Evolutionary conservation across 106 monocot genomes (phyloP), one percentile per base, ranked within the genome.

Genomic region (Allium cepa): DNA sequence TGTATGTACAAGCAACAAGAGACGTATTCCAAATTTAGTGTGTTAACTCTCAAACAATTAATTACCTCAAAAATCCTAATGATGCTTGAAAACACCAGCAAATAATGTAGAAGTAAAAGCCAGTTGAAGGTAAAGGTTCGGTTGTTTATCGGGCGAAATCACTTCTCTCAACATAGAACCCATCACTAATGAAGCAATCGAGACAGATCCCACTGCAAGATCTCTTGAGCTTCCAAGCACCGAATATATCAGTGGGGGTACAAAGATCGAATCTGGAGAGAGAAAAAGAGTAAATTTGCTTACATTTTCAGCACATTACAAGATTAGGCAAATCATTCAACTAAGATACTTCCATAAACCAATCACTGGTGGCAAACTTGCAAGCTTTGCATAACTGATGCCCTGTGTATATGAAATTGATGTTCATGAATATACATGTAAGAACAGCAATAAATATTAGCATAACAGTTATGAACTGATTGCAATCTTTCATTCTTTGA

Each of bases 81-180:
- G 91, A 81, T 13, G 87, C 85, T 66, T 95, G 94, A 88, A 88
- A 4, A 95, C 80, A 55, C 94, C 94, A 50, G 91, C 91, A 58
- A 95, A 95, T 68, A 95, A 84, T 56, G 94, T 95, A 53, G 94
- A 78, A 8, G 94, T 95, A 56, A 95, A 95, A 14, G 94, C 94
- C 3, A 95, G 71, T 36, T 88, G 77, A 8, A 88, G 79, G 46
- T 95, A 95, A 7, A 88, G 72, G 16, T 46, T 50, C 0, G 80
- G 85, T 27, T 95, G 75, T 11, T 79, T 80, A 1, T 79, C 87
- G 49, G 94, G 94, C 11, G 85, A 78, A 1, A 95, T 81, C n/a
- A 46, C 69, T 22, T 88, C 83, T 53, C 81, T 79, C 11, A 95
- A 71, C 87, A 95, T 88, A 8, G 88, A 81, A 4, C 91, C 94